phyloP scores from a whole-genome alignment of 2,329 filamentous ascomycete species.

The Talaromyces atroroseus region DNA sequence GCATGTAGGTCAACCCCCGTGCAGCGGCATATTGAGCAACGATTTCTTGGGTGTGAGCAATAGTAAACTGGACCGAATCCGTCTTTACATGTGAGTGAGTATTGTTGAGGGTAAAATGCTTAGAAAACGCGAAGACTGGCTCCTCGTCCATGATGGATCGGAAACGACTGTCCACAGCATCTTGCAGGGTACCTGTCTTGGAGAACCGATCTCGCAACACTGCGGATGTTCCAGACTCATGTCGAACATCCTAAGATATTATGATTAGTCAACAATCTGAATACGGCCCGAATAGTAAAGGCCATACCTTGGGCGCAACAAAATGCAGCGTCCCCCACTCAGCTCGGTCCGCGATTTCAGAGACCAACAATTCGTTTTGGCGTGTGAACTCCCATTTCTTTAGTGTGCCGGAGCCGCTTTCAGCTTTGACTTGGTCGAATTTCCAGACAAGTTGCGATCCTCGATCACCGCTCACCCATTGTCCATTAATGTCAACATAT shows the following conservation, averaged over 20 bases:
- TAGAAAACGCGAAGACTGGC: conserved; percentile 75
- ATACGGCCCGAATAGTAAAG: neutral
- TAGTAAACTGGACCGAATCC: conserved; percentile 66
- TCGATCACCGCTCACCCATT: conserved; percentile 76
- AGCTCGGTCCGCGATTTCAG: conserved; percentile 65
- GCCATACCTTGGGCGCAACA: conserved; percentile 55
- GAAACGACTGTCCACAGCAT: conserved; percentile 61
- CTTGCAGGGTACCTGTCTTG: conserved; percentile 58
- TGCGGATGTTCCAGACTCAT: conserved; percentile 66
- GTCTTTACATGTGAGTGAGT: conserved; percentile 24
- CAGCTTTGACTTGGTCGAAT: conserved; percentile 44
- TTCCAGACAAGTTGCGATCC: conserved; percentile 67
- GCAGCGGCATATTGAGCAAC: conserved; percentile 74
- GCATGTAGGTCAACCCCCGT: conserved; percentile 70
- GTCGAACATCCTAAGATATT: conserved; percentile 48
- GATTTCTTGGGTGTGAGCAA: conserved; percentile 71
- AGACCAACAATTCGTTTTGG: conserved; percentile 60
- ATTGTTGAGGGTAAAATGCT: conserved; percentile 53
- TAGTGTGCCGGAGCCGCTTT: conserved; percentile 33
- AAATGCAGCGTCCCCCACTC: conserved; percentile 84
- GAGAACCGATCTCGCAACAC: conserved; percentile 65
- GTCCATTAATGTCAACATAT: conserved; percentile 65
- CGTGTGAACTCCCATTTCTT: conserved; percentile 41
- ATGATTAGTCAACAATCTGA: neutral
- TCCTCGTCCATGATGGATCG: conserved; percentile 69